Base-by-base conservation (phyloP, 2,329 filamentous ascomycete genomes). In the Teratosphaeria gauchensis region DNA sequence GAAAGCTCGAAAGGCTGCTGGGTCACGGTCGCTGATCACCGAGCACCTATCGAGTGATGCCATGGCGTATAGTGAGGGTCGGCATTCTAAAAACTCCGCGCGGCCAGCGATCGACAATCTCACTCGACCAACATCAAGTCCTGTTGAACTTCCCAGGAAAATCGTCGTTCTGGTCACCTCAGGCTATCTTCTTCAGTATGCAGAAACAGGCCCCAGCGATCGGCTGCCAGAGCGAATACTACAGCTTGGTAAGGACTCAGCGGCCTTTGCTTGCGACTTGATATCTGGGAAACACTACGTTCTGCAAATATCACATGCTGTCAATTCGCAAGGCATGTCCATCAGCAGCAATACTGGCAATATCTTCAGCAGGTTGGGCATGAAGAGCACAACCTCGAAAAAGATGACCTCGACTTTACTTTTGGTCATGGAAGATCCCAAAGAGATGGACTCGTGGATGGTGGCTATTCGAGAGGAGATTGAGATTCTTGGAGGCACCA, bases 251-350 rank as follows among this genome's bases (percentile, higher is more conserved):
- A 85, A 84, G 62, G 82, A 88, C 54, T 92, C 89, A 2, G 88
- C 87, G 11, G 89, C 88, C 4, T 92, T 90, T 71, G 89, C 86
- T 1, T 90, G 85, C 64, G 89, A 94, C 69, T 78, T 88, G 14
- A 90, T 92, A 58, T 87, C 88, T 2, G 89, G 89, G 5, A 84
- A 84, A 61, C 88, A 91, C 67, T 92, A 88, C 84, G 89, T 92
- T 5, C 72, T 92, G 14, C 88, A 90, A 64, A 83, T 92, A 24
- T 86, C 84, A 2, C 86, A 89, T 38, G 76, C 79, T 8, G 83
- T 84, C 58, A 84, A 85, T 55, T 73, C 81, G 2, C 82, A 87
- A 35, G 82, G 82, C 31, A 75, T 68, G 4, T 66, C 74, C 1
- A 68, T 79, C 14, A 67, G 77, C 14, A 67, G 77, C 2, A 66